Conservation (phyloP, 2,329 filamentous ascomycete species). For the Hypoxylon sp. region DNA sequence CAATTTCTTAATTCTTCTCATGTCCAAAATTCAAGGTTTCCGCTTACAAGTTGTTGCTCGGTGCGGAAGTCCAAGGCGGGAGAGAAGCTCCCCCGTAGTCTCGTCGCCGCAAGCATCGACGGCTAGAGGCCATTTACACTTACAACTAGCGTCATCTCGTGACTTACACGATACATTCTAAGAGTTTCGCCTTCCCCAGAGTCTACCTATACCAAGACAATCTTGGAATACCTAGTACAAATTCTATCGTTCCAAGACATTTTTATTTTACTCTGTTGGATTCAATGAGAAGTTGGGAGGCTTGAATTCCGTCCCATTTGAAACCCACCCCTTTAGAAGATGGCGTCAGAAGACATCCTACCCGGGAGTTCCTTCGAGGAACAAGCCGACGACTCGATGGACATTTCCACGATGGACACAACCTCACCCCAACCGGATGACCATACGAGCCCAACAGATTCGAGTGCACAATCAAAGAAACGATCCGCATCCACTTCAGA, state of each 20-base stretch:
- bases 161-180: slow-evolving; percentile 31
- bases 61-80: slow-evolving; percentile 41
- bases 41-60: slow-evolving; percentile 43
- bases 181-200: slow-evolving; percentile 12
- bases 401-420: slow-evolving; percentile 29
- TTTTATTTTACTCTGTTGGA: slow-evolving; percentile 19
- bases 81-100: slow-evolving; percentile 34
- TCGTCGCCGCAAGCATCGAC: slow-evolving; percentile 41
- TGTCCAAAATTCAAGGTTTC: slow-evolving; percentile 39
- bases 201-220: slow-evolving; percentile 25
- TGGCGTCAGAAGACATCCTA: slow-evolving; percentile 44
- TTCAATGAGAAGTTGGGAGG: slow-evolving; percentile 15
- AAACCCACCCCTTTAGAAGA: slow-evolving; percentile 28
- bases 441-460: slow-evolving; percentile 23
- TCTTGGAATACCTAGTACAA: slow-evolving; percentile 21
- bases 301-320: slow-evolving; percentile 22
- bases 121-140: slow-evolving; percentile 30
- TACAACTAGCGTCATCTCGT: slow-evolving; percentile 32
- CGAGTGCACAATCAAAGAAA: slow-evolving; percentile 47
- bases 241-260: slow-evolving; percentile 3
- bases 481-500: slow-evolving; percentile 50
- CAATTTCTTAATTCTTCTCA: slow-evolving; percentile 42
- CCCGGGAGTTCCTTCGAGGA: slow-evolving; percentile 46
- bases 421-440: slow-evolving; percentile 36
- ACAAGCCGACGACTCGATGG: slow-evolving; percentile 38